A percentile compares a stretch with the other conserved stretches of the same genome.
These are phyloP conservation scores for Pittosporum tobira DNA, from an alignment of 129 eudicot genomes.

Conservation along the genomic window DNA sequence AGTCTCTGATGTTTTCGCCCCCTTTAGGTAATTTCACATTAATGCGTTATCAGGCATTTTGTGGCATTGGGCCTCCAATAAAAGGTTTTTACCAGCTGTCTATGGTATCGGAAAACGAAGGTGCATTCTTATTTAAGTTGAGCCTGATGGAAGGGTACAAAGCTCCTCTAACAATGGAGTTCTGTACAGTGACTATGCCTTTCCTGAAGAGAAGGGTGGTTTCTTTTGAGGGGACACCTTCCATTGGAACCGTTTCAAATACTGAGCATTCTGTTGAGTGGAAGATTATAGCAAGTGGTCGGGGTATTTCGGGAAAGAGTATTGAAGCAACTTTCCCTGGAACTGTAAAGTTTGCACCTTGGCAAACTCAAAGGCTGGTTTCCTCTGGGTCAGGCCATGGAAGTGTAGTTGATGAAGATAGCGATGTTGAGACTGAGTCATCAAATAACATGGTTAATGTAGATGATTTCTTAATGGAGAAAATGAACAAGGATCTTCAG, in stretches of 20 bases:
- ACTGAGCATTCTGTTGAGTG: slow-evolving; percentile 82
- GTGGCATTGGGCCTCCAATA: slow-evolving; percentile 60
- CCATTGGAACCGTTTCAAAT: slow-evolving; percentile 70
- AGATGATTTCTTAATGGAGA: slow-evolving; percentile 75
- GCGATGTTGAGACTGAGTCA: slow-evolving; percentile 70
- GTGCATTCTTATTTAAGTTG: slow-evolving; percentile 81
- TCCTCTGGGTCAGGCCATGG: slow-evolving; percentile 37
- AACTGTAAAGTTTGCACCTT: slow-evolving; percentile 71
- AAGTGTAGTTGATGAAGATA: slow-evolving; percentile 61
- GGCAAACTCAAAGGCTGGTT: slow-evolving; percentile 51
- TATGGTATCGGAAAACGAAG: slow-evolving; percentile 99
- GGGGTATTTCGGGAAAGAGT: slow-evolving; percentile 77
- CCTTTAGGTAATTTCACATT: slow-evolving; percentile 90
- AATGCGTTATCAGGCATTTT: slow-evolving; percentile 59
- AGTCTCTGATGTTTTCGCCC: slow-evolving; percentile 68
- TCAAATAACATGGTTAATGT: slow-evolving; percentile 57
- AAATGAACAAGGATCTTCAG: slow-evolving; percentile 82
- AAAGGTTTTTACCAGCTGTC: slow-evolving; percentile 98
- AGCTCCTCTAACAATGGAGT: slow-evolving; percentile 71
- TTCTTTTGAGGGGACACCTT: slow-evolving; percentile 81
- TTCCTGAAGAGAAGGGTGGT: slow-evolving; percentile 78
- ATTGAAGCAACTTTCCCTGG: slow-evolving; percentile 94
- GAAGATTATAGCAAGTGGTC: slow-evolving; percentile 67
- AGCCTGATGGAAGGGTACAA: slow-evolving; percentile 81
- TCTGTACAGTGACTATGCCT: slow-evolving; percentile 94